Conservation (phyloP, 1,139 yeast genomes). For the Candida glucosophila region DNA sequence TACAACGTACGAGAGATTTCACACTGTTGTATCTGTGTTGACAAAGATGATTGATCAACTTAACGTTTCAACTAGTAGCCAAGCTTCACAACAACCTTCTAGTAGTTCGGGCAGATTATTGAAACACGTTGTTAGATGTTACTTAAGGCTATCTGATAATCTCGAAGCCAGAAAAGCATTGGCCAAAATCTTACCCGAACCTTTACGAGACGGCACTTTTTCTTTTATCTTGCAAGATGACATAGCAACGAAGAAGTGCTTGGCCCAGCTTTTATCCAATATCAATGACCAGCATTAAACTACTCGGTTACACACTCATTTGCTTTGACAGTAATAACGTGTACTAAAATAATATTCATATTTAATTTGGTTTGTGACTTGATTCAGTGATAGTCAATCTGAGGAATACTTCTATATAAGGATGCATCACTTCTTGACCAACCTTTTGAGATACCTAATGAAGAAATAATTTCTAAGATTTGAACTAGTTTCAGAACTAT, state of each 20-base stretch:
- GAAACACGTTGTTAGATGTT: constrained; percentile 92
- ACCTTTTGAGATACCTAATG: too few relatives aligned
- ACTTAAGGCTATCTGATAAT: constrained; percentile 83
- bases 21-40: constrained; percentile 85
- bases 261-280: constrained; percentile 74
- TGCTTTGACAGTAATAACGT: too few relatives aligned
- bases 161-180: constrained; percentile 85
- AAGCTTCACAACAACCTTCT: constrained; percentile 16
- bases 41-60: constrained; percentile 86
- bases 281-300: constrained; percentile 32
- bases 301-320: too few relatives aligned
- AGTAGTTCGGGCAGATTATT: constrained; percentile 68
- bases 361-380: too few relatives aligned
- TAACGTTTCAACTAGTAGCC: constrained; percentile 26
- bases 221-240: constrained; percentile 75
- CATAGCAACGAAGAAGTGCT: constrained; percentile 76
- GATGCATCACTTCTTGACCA: too few relatives aligned
- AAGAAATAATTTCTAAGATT: too few relatives aligned
- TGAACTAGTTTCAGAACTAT: too few relatives aligned
- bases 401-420: too few relatives aligned
- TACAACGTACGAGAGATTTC: constrained; percentile 90
- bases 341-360: too few relatives aligned
- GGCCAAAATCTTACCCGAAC: constrained; percentile 77
- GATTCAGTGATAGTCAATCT: too few relatives aligned
- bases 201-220: constrained; percentile 87